phyloP scores from a whole-genome alignment of 768 basidiomycete genomes.

The Russula abietina region DNA sequence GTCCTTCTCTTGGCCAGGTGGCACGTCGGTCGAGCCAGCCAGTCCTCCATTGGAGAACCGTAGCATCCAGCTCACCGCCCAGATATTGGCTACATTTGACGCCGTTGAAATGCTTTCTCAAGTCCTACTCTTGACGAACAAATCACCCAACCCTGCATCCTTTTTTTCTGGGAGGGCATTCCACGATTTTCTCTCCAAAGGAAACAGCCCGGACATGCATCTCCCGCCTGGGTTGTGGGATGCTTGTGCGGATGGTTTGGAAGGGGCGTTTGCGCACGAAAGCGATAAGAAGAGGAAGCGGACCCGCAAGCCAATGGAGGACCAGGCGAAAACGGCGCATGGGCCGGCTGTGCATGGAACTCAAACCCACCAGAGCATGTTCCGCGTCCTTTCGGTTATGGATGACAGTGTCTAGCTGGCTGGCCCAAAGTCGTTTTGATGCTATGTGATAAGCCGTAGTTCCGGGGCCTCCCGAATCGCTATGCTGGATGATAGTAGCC shows the following conservation, averaged over 20 bases:
- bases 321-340: background rate
- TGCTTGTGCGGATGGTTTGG: constrained; percentile 15
- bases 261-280: constrained; percentile 11
- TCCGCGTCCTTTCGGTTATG: constrained; percentile 15
- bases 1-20: constrained; percentile 35
- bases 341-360: background rate
- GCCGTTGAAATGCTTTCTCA: constrained; percentile 56
- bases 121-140: constrained; percentile 49
- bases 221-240: constrained; percentile 25
- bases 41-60: constrained; percentile 46
- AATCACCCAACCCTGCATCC: constrained; percentile 41
- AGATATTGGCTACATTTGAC: constrained; percentile 54
- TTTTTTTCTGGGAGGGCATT: constrained; percentile 55
- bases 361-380: constrained; percentile 8
- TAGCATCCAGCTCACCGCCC: constrained; percentile 63
- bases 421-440: background rate
- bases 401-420: background rate
- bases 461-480: background rate
- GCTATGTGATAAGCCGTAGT: background rate
- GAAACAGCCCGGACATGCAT: constrained; percentile 22
- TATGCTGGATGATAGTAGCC: background rate
- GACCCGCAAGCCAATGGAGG: constrained; percentile 35
- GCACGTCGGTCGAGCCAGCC: constrained; percentile 15
- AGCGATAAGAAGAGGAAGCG: constrained; percentile 9
- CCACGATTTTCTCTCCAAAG: constrained; percentile 46